These are phyloP conservation scores for Phycomyces nitens DNA, from an alignment of 192 early-diverging fungal genomes.

Conservation along the genomic window DNA sequence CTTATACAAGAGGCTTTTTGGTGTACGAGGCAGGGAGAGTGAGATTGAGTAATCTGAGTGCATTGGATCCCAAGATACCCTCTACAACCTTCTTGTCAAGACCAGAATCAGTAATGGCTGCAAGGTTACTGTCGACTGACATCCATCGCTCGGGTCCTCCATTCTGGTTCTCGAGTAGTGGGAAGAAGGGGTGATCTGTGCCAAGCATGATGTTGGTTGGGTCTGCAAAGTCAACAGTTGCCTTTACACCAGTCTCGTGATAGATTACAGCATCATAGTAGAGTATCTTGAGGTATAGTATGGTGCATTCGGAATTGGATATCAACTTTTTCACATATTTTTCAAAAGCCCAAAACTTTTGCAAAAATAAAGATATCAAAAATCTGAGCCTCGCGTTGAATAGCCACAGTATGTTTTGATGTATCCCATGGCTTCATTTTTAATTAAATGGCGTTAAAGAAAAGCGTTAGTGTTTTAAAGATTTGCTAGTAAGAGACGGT, in stretches of 20 bases:
- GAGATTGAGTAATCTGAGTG: neutral
- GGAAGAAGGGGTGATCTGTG: neutral
- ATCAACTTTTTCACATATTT: too few relatives aligned
- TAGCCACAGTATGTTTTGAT: too few relatives aligned
- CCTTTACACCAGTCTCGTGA: neutral
- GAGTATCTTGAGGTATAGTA: slow-evolving; percentile 2
- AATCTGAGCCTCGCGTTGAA: too few relatives aligned
- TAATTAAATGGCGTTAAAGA: too few relatives aligned
- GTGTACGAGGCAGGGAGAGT: neutral
- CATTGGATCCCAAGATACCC: neutral
- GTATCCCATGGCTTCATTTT: too few relatives aligned
- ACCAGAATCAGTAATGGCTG: neutral
- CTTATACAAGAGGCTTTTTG: too few relatives aligned
- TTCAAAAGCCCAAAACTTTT: too few relatives aligned
- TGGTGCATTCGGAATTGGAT: too few relatives aligned
- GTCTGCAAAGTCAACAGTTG: neutral
- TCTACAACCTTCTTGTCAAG: neutral
- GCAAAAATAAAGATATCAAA: too few relatives aligned
- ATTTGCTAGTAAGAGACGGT: too few relatives aligned
- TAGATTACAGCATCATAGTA: neutral
- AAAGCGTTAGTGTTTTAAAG: too few relatives aligned
- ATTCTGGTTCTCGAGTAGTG: neutral
- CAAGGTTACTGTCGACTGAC: neutral
- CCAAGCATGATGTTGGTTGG: neutral
- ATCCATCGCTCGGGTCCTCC: neutral